phyloP scores from a whole-genome alignment of 768 basidiomycete genomes.

The Lentinula lateritia region DNA sequence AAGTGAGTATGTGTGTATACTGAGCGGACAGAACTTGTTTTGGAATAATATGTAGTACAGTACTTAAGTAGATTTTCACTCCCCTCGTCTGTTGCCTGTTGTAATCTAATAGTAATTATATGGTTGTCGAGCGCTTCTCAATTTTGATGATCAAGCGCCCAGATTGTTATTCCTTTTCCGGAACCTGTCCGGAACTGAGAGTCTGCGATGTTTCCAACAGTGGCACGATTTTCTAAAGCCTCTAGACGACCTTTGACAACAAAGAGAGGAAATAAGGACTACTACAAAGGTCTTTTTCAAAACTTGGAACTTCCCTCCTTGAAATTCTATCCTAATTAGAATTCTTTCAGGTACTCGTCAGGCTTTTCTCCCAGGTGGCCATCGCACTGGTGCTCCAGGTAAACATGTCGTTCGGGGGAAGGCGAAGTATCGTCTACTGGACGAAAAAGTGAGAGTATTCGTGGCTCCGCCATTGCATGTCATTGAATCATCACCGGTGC shows the following conservation, averaged over 20 bases:
- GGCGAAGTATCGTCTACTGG: constrained; percentile 75
- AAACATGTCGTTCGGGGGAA: constrained; percentile 74
- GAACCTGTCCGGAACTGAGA: not conserved
- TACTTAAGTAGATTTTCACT: no score
- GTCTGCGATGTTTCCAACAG: constrained; percentile 59
- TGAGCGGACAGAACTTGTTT: not conserved
- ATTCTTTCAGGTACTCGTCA: constrained; percentile 68
- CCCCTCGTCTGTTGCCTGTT: no score
- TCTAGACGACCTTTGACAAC: constrained; percentile 77
- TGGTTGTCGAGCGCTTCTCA: no score
- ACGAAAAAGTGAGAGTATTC: constrained; percentile 79
- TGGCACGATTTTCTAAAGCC: constrained; percentile 72
- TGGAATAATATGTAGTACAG: no score
- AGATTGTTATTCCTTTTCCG: no score
- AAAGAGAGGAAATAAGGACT: constrained; percentile 93
- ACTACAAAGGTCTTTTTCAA: constrained; percentile 75
- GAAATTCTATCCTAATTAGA: not conserved
- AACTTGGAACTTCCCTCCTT: not conserved
- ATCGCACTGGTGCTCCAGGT: constrained; percentile 85
- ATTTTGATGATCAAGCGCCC: no score
- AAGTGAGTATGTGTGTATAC: not conserved
- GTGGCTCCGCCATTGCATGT: constrained; percentile 72
- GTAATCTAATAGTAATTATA: no score
- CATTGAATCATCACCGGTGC: constrained; percentile 51
- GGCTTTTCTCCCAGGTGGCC: constrained; percentile 76